Base-by-base conservation (phyloP, 2,329 filamentous ascomycete genomes). In the Calonectria naviculata region DNA sequence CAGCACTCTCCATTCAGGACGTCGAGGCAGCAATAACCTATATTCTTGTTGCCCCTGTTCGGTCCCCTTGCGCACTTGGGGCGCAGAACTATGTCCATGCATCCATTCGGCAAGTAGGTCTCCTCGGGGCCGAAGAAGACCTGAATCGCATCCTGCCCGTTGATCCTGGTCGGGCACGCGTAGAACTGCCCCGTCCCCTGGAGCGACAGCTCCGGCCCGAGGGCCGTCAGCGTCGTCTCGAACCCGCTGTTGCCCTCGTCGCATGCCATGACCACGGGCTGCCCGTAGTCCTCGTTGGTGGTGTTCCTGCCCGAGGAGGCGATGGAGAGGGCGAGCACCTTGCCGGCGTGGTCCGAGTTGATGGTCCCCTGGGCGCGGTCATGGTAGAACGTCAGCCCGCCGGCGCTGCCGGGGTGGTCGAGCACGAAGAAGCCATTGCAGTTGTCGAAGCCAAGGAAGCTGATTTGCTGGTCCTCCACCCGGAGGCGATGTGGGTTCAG, bases 1-100 rank as follows among this genome's bases (percentile, higher is more conserved):
- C 21, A 34, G 13, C 63, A 64, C 21, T 67, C 26, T n/a, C 65
- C 68, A 41, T 71, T 42, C 15, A 26, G 4, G 13, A 67, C 56
- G 17, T 41, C 17, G 15, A 42, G 10, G 28, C 64, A 67, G 12
- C 56, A 70, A n/a, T 26, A 58, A 26, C 63, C 68, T 19, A 67
- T 19, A n/a, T 70, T 67, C 2, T 34, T 13, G 15, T 58, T 31
- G 2, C 62, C 67, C 15, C 47, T 56, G 6, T 63, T 44, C 1
- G 28, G 46, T 4, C 56, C 64, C 17, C 62, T 42, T 5, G 15
- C 31, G 28, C 56, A 70, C n/a, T 65, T 65, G 2, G 64, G 47
- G 15, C 31, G 46, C 4, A 70, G 21, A 8, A 6, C 28, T 24
- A 67, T 46, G 9, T 64, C 54, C n/a, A 67, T 34, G 21, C 63